Conservation (phyloP, 1,284 basidiomycete genomes). For the Blastosporella zonata region DNA sequence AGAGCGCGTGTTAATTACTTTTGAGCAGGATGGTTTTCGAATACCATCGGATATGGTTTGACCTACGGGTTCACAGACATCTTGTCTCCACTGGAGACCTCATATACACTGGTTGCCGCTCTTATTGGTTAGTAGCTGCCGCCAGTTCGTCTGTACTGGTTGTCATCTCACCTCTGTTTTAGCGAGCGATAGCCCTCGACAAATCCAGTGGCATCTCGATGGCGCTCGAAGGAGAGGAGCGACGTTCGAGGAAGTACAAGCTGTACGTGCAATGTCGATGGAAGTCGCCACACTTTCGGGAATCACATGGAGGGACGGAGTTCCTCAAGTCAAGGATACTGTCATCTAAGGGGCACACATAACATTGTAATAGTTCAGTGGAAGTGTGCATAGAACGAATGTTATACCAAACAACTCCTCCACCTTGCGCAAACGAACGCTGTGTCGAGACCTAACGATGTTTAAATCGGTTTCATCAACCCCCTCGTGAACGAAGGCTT, state of each 20-base stretch:
- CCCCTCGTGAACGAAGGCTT: constrained; percentile 9
- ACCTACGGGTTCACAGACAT: constrained; percentile 42
- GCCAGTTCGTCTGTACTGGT: too few relatives aligned
- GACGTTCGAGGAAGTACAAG: constrained; percentile 35
- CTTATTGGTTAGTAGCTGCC: constrained; percentile 30
- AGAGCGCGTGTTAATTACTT: neutral
- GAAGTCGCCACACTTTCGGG: constrained; percentile 36
- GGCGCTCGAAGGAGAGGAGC: constrained; percentile 43
- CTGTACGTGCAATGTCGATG: constrained; percentile 42
- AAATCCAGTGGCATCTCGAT: constrained; percentile 54
- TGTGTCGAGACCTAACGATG: constrained; percentile 16
- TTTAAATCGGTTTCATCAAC: constrained; percentile 9
- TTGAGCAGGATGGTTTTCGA: constrained; percentile 47
- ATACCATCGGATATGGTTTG: constrained; percentile 48
- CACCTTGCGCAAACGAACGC: neutral
- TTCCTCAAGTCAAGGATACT: constrained; percentile 34
- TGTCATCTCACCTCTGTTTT: neutral
- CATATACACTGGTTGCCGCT: constrained; percentile 47
- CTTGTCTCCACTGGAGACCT: constrained; percentile 42
- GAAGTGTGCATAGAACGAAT: neutral
- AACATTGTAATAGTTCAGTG: neutral
- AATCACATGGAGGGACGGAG: constrained; percentile 40
- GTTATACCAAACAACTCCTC: neutral
- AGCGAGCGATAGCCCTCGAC: constrained; percentile 48
- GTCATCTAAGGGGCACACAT: neutral